These are phyloP conservation scores for Kuraishia borneana DNA, from an alignment of 805 yeast genomes.

Conservation along the genomic window DNA sequence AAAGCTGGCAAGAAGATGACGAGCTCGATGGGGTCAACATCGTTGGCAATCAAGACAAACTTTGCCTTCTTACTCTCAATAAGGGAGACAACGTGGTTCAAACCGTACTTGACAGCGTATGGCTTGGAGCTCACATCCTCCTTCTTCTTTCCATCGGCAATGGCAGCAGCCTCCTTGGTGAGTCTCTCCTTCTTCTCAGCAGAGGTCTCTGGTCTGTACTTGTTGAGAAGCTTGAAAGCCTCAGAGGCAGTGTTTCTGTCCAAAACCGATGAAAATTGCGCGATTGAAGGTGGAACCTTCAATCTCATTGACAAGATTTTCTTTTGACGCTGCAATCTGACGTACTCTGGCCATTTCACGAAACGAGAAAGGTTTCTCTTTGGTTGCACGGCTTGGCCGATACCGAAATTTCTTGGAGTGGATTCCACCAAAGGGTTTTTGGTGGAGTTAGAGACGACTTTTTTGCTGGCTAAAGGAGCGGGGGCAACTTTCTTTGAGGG, in stretches of 20 bases:
- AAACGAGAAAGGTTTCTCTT: slow-evolving; percentile 93
- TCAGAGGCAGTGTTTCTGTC: slow-evolving; percentile 99
- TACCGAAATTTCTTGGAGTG: slow-evolving; percentile 88
- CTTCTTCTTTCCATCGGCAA: slow-evolving; percentile 95
- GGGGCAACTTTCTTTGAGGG: slow-evolving; percentile 82
- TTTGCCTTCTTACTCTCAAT: slow-evolving; percentile 98
- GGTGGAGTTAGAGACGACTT: slow-evolving; percentile 32
- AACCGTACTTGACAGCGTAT: slow-evolving; percentile 93
- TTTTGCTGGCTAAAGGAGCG: slow-evolving; percentile 89
- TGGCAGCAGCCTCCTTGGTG: slow-evolving; percentile 97
- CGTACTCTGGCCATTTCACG: slow-evolving; percentile 99
- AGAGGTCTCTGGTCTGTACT: slow-evolving; percentile 97
- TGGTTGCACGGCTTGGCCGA: slow-evolving; percentile 93
- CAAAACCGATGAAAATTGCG: slow-evolving; percentile 91
- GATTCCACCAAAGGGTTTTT: slow-evolving; percentile 85
- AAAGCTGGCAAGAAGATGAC: slow-evolving; percentile 97
- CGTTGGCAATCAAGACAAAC: slow-evolving; percentile 95
- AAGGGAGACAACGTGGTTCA: slow-evolving; percentile 96
- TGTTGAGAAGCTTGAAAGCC: slow-evolving; percentile 94
- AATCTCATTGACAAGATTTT: slow-evolving; percentile 91
- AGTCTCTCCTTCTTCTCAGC: slow-evolving; percentile 99
- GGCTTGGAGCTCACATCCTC: slow-evolving; percentile 97
- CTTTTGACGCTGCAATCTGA: slow-evolving; percentile 98
- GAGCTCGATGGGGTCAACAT: slow-evolving; percentile 97
- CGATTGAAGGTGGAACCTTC: slow-evolving; percentile 97